Base-by-base conservation (phyloP, 345 rosid genomes). In the Hirschfeldia incana region DNA sequence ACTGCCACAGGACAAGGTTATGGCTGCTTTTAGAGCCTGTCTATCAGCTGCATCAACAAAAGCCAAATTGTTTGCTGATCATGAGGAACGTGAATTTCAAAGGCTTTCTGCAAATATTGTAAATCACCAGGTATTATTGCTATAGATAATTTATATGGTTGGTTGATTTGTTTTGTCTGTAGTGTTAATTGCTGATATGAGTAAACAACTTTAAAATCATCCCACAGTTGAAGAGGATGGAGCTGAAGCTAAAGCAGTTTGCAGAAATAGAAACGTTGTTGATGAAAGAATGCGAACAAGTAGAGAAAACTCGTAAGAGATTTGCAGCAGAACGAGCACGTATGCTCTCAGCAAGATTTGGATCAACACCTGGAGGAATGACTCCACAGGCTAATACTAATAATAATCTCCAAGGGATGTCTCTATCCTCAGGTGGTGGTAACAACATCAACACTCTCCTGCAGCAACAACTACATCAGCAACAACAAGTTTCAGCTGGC, bases 201-300 rank as follows among this genome's bases (percentile, higher is more conserved):
- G 59, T 16, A 53, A 53, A 15, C 2, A 53, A 53, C 59, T 16
- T 53, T 1, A 2, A 2, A 17, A 39, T 67, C 55, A 60, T 39
- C 65, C 36, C 32, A 15, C 86, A 95, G 99, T 72, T 95, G 87
- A 95, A 93, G 86, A 86, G 99, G 77, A 78, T 95, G 90, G 99
- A 95, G 89, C 91, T 95, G 70, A 95, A 95, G 85, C 85, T 93
- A 86, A 95, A 95, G 87, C 99, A 93, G 85, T 95, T 95, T 83
- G 96, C 99, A 16, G 99, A 95, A 80, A 89, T 95, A 2, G 99
- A 95, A 84, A 88, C 96, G 69, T 75, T 91, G 79, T 83, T 95
- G 73, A 91, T 93, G 97, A 90, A 92, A 85, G 99, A 95, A 85
- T 93, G 96, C 37, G 98, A 95, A 78, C 99, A 95, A 87, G 96